Percentiles rank a stretch among this genome's conserved stretches.
Conservation (phyloP, 352 stramenopile genomes). For the Pythium apleroticum region DNA sequence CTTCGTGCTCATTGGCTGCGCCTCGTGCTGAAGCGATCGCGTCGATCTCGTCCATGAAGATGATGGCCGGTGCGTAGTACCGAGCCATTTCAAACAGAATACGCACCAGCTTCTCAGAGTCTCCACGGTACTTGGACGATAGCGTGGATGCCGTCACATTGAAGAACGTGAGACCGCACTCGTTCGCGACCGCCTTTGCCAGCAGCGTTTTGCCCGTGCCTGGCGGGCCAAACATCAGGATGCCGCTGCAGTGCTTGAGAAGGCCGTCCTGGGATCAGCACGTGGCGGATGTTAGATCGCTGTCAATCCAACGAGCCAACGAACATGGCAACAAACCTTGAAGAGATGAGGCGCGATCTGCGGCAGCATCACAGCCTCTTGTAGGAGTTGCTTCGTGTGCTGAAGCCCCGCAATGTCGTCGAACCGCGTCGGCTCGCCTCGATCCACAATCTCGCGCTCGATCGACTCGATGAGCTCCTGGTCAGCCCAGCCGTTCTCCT, state of each 20-base stretch:
- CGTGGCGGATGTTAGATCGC: too few relatives aligned
- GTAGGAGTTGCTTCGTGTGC: conserved; percentile 80
- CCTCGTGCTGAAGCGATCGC: conserved; percentile 83
- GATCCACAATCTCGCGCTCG: conserved; percentile 85
- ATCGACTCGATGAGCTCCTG: conserved; percentile 86
- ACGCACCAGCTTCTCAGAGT: conserved; percentile 95
- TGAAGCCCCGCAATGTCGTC: conserved; percentile 76
- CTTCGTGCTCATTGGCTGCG: conserved; percentile 80
- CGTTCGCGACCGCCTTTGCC: conserved; percentile 88
- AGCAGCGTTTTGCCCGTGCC: conserved; percentile 91
- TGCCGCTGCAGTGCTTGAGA: conserved; percentile 78
- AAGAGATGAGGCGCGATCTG: conserved; percentile 86
- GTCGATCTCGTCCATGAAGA: conserved; percentile 99
- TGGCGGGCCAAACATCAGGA: conserved; percentile 86
- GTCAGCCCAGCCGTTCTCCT: conserved; percentile 70
- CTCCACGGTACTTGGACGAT: conserved; percentile 93
- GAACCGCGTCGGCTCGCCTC: conserved; percentile 66
- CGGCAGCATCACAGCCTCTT: conserved; percentile 85
- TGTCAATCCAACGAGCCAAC: neutral
- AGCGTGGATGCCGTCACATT: conserved; percentile 94
- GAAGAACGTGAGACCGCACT: conserved; percentile 98
- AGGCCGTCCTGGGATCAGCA: conserved; percentile 51
- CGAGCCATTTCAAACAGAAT: conserved; percentile 99
- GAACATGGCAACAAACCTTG: conserved; percentile 25
- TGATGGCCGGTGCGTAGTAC: conserved; percentile 96